Base-by-base conservation (phyloP, 495 filamentous ascomycete genomes). In the Xylaria sp. region DNA sequence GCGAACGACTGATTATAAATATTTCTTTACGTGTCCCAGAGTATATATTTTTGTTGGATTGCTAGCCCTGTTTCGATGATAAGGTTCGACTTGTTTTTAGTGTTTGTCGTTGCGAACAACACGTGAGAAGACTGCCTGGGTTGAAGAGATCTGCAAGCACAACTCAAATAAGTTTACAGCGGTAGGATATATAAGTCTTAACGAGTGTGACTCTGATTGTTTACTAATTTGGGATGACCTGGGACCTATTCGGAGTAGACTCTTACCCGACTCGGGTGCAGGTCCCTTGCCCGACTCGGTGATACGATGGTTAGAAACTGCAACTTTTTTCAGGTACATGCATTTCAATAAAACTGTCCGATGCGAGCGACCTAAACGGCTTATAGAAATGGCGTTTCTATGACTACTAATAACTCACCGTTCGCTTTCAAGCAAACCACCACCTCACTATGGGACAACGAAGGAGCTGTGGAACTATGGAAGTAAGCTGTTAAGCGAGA, bases 171-270 rank as follows among this genome's bases (percentile, higher is more conserved):
- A 9, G 29, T 1, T 5, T 50, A n/a, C 9, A 33, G 29, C 0
- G 8, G 31, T n/a, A 59, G 31, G 33, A 37, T n/a, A 58, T 14
- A 35, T 11, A 35, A 9, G 26, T 33, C 17, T 35, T 35, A 8
- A 35, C 11, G 33, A 37, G 31, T 1, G 31, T 37, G 12, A 43
- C 43, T 62, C 11, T 14, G n/a, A 43, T 43, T 43, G 59, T 62
- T 41, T 26, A 62, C 59, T 62, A 59, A 59, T 21, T 37, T n/a
- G 57, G n/a, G 17, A 35, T 31, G 33, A 1, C 55, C 26, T 19
- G 14, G 57, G 57, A 19, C 15, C 44, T 31, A 50, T 37, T 66
- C 62, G 62, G 62, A 66, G 62, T 5, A 37, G 31, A 7, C 29
- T 11, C 33, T 40, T n/a, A 37, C 17, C 29, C 62, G 62, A 24